phyloP scores from a whole-genome alignment of 176 grass and related monocot species.

The Lolium perenne region DNA sequence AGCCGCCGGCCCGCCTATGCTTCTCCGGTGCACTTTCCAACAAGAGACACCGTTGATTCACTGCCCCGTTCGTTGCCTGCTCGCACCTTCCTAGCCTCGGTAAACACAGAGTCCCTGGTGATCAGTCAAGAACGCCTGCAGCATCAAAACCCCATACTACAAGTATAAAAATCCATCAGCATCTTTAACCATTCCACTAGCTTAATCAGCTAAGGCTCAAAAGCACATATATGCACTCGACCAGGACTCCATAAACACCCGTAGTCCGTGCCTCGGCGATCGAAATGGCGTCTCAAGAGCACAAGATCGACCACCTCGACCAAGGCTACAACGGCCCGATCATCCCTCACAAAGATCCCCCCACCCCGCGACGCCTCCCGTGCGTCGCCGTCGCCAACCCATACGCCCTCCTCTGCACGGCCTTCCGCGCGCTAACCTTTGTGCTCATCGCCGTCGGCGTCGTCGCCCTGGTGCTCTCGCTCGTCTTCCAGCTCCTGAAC shows the following conservation, averaged over 20 bases:
- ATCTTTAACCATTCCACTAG: no score
- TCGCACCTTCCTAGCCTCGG: background rate
- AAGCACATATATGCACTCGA: no score
- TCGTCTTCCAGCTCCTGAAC: conserved; percentile 57
- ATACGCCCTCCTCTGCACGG: conserved; percentile 27
- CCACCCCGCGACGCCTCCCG: background rate
- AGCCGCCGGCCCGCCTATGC: background rate
- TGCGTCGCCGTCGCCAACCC: background rate
- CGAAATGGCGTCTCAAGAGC: no score
- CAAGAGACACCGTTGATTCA: background rate
- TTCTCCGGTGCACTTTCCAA: background rate
- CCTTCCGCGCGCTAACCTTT: conserved; percentile 34
- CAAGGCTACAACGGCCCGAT: background rate
- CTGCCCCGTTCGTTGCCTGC: background rate
- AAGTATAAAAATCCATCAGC: background rate
- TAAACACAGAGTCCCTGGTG: background rate
- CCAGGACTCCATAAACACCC: no score
- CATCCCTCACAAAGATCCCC: conserved; percentile 15
- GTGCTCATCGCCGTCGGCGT: conserved; percentile 46
- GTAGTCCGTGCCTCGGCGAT: no score
- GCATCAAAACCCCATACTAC: background rate
- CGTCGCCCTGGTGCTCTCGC: conserved; percentile 53
- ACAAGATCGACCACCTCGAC: no score
- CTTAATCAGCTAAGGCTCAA: no score
- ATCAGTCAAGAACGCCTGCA: conserved; percentile 22